Base-by-base conservation (phyloP, 345 rosid genomes). In the Populus nigra region DNA sequence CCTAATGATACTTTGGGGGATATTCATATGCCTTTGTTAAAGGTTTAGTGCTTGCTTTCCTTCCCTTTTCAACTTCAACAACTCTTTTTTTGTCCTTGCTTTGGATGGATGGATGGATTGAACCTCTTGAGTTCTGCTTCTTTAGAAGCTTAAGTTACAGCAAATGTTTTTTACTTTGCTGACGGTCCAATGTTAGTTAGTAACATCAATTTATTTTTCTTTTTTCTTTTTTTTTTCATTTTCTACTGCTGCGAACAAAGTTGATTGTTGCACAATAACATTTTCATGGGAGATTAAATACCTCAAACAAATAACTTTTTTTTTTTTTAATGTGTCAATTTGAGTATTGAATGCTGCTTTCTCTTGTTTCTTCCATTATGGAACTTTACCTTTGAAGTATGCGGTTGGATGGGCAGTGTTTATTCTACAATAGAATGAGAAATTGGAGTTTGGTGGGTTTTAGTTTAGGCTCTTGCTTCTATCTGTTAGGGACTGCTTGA, bases 1-100 rank as follows among this genome's bases (percentile, higher is more conserved):
- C 99, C 98, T 3, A 96, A 96, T 84, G 92, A 92, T 77, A 96
- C 99, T 78, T 84, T 96, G 83, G 90, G 92, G 68, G 97, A 89
- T 77, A 94, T 96, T 33, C 99, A 96, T 67, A 94, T 92, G 84
- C 99, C 99, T 77, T 83, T 96, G 73, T 83, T 96, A 85, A 96
- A 94, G 99, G 99, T 96, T 43, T 84, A 75, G 90, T 83, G 76
- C 83, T 86, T 84, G 76, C 8, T 12, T 69, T 73, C 47, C 47
- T 43, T 43, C 47, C 47, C 47, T 76, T 72, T 77, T 71, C 27
- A 72, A 68, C 59, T 77, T 59, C 10, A 23, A 27, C 17, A 0
- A 29, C 71, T 5, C 22, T 39, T 65, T 41, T 20, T 31, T 17
- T 43, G 29, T 39, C 29, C 38, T 8, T 71, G 70, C 69, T 68